Percentiles rank a stretch among this genome's conserved stretches.
Evolutionary conservation across 2,329 filamentous ascomycete species (phyloP).

Genomic region (Zasmidium citrigriseum): DNA sequence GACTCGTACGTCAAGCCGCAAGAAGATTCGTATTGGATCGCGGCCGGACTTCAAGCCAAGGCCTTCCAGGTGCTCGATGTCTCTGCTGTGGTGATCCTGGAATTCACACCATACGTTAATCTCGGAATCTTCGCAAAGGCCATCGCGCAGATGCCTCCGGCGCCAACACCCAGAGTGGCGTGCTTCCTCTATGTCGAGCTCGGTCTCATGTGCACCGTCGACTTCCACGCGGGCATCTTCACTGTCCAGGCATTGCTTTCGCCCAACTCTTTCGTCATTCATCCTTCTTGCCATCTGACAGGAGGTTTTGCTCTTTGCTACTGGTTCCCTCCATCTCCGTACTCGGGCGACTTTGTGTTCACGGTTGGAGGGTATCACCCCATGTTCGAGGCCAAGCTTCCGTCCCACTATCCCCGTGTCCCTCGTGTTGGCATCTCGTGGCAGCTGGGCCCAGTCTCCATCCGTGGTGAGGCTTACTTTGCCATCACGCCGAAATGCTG

Average conservation of each 20-base stretch:
- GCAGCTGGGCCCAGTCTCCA: background rate
- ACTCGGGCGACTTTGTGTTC: slow-evolving; percentile 9
- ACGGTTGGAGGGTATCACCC: slow-evolving; percentile 8
- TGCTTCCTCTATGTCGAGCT: slow-evolving; percentile 9
- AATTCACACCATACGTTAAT: slow-evolving; percentile 8
- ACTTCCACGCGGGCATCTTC: slow-evolving; percentile 5
- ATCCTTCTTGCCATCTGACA: slow-evolving; percentile 8
- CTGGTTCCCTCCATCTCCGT: background rate
- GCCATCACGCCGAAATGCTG: slow-evolving; percentile 9
- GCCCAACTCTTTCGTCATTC: slow-evolving; percentile 9
- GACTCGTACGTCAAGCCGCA: slow-evolving; percentile 3
- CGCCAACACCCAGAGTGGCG: background rate
- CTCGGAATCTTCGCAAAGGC: slow-evolving; percentile 12
- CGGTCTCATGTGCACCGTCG: slow-evolving; percentile 1
- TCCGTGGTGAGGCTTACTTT: slow-evolving; percentile 15
- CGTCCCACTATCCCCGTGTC: slow-evolving; percentile 5
- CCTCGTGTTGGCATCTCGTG: slow-evolving; percentile 5
- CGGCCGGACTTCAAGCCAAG: slow-evolving; percentile 9
- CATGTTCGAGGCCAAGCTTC: slow-evolving; percentile 2
- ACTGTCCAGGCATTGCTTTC: slow-evolving; percentile 6
- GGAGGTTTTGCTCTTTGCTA: slow-evolving; percentile 8
- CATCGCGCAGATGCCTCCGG: slow-evolving; percentile 9
- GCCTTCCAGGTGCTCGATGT: slow-evolving; percentile 8
- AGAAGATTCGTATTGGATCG: slow-evolving; percentile 10
- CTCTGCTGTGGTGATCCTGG: slow-evolving; percentile 3